A percentile compares a stretch with the other conserved stretches of the same genome.
phyloP scores from a whole-genome alignment of 2,329 filamentous ascomycete species.

The Magnaporthales sp. region DNA sequence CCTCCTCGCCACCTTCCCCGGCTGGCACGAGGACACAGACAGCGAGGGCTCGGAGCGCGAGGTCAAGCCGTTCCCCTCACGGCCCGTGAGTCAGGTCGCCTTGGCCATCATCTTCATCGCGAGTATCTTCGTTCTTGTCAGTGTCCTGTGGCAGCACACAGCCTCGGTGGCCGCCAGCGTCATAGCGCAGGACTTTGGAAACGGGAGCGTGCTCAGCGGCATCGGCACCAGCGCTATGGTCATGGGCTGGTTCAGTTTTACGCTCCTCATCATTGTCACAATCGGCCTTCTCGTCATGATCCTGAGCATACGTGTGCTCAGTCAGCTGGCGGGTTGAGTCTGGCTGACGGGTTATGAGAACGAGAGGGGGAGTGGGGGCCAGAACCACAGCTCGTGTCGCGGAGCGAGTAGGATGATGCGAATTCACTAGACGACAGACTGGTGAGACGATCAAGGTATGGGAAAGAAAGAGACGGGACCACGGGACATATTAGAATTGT shows the following conservation, averaged over 20 bases:
- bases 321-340: constrained; percentile 40
- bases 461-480: neutral
- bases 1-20: constrained; percentile 90
- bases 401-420: neutral
- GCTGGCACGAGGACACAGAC: constrained; percentile 90
- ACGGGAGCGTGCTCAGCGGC: constrained; percentile 77
- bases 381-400: neutral
- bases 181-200: constrained; percentile 86
- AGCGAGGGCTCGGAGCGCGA: constrained; percentile 75
- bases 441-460: neutral
- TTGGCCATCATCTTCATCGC: constrained; percentile 83
- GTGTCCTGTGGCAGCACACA: constrained; percentile 83
- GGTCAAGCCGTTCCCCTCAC: constrained; percentile 87
- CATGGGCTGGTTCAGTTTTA: constrained; percentile 95
- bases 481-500: neutral
- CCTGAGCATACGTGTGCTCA: constrained; percentile 76
- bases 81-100: constrained; percentile 85
- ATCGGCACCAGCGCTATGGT: constrained; percentile 96
- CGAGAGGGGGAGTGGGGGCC: neutral
- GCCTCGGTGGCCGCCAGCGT: constrained; percentile 91
- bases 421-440: neutral
- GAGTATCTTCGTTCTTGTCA: constrained; percentile 65
- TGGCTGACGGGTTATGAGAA: neutral
- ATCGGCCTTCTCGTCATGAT: constrained; percentile 96
- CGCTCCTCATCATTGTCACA: constrained; percentile 86